These are phyloP conservation scores for Aspergillus costaricaensis DNA, from an alignment of 2,329 filamentous ascomycete genomes.

Conservation along the genomic window DNA sequence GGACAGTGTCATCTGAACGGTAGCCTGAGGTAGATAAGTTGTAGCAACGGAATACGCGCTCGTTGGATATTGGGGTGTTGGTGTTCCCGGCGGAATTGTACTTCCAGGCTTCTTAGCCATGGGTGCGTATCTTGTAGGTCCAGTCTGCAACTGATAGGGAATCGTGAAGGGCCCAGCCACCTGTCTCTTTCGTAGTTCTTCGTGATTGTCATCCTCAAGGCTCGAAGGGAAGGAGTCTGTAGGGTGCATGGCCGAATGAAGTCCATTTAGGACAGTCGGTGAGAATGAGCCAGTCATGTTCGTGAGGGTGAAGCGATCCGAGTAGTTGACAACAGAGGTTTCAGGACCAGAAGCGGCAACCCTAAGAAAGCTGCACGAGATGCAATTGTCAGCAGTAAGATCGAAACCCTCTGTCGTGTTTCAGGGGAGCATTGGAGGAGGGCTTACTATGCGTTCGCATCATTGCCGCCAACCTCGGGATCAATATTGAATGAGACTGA, in stretches of 20 bases:
- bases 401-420: neutral
- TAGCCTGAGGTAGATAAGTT: constrained; percentile 50
- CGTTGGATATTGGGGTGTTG: constrained; percentile 54
- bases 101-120: constrained; percentile 62
- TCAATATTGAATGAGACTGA: constrained; percentile 49
- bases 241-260: constrained; percentile 33
- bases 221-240: neutral
- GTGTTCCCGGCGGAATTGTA: constrained; percentile 57
- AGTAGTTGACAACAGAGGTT: constrained; percentile 62
- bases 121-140: constrained; percentile 61
- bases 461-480: constrained; percentile 45
- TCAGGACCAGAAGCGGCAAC: constrained; percentile 58
- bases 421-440: neutral
- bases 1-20: constrained; percentile 54
- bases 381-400: neutral
- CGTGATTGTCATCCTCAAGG: constrained; percentile 11
- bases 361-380: constrained; percentile 54
- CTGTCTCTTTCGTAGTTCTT: constrained; percentile 35
- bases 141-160: constrained; percentile 58
- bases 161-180: constrained; percentile 39
- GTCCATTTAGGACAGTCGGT: constrained; percentile 32
- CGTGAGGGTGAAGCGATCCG: constrained; percentile 63
- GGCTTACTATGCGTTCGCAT: constrained; percentile 59
- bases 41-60: constrained; percentile 57
- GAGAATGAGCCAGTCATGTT: constrained; percentile 65